Evolutionary conservation across 1,139 yeast species (phyloP).

Genomic region (Arxiozyma slooffiae): DNA sequence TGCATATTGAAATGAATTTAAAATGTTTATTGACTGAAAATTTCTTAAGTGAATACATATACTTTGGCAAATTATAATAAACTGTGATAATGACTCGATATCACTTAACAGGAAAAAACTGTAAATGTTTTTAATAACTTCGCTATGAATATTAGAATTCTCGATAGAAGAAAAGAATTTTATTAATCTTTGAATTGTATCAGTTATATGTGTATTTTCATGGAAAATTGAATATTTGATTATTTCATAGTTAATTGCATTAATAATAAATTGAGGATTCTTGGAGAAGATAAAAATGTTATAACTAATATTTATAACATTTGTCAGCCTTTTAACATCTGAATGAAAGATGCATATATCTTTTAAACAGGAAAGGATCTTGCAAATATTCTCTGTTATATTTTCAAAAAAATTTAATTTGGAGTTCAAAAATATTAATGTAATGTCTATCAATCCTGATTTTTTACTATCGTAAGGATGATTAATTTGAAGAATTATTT

Average conservation of each 20-base stretch:
- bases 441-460: background rate
- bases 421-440: constrained; percentile 5
- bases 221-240: constrained; percentile 5
- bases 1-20: constrained; percentile 6
- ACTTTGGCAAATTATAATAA: constrained; percentile 14
- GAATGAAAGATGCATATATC: constrained; percentile 11
- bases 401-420: background rate
- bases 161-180: background rate
- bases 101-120: constrained; percentile 12
- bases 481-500: background rate
- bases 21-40: constrained; percentile 6
- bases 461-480: background rate
- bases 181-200: background rate
- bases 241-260: constrained; percentile 12
- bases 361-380: background rate
- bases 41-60: constrained; percentile 11
- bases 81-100: constrained; percentile 8
- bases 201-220: constrained; percentile 6
- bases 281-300: constrained; percentile 21
- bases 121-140: constrained; percentile 10
- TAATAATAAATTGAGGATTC: constrained; percentile 8
- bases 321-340: constrained; percentile 26
- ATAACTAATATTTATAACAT: constrained; percentile 29
- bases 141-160: background rate
- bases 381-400: background rate